These are phyloP conservation scores for Sporothrix inflata DNA, from an alignment of 2,329 filamentous ascomycete species.

Conservation along the genomic window DNA sequence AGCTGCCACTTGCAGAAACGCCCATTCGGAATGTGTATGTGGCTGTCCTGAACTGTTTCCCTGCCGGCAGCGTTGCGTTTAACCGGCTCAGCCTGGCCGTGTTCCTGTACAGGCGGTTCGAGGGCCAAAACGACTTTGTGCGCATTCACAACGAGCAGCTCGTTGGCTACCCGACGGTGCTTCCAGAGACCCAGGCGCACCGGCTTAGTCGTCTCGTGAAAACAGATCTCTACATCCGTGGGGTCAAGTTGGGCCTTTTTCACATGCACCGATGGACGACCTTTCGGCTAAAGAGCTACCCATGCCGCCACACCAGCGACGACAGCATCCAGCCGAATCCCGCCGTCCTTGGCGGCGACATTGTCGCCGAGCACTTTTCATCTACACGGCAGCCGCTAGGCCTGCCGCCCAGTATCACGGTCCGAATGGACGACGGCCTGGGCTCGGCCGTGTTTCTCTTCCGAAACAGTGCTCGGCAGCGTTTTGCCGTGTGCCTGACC, in stretches of 20 bases:
- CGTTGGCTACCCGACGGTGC: background rate
- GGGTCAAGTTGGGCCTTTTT: background rate
- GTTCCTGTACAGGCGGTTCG: background rate
- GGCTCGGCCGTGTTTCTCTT: conserved; percentile 18
- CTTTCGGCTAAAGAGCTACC: background rate
- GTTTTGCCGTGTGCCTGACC: conserved; percentile 15
- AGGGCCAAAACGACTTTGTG: conserved; percentile 8
- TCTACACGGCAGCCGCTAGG: background rate
- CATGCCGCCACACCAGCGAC: background rate
- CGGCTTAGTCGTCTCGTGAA: background rate
- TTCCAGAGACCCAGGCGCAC: background rate
- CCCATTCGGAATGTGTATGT: conserved; percentile 10
- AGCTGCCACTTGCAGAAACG: background rate
- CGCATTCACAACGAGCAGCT: conserved; percentile 1
- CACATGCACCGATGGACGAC: conserved; percentile 4
- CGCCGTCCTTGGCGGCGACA: background rate
- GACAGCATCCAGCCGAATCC: background rate
- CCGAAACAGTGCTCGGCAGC: background rate
- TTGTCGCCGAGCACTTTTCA: background rate
- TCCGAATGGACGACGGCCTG: conserved; percentile 11
- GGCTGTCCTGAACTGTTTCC: background rate
- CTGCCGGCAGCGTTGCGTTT: background rate
- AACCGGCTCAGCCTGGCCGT: background rate
- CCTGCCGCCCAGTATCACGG: background rate
- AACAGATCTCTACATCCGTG: background rate